These are phyloP conservation scores for Cordyceps fumosorosea DNA, from an alignment of 2,329 filamentous ascomycete genomes.

Conservation along the genomic window DNA sequence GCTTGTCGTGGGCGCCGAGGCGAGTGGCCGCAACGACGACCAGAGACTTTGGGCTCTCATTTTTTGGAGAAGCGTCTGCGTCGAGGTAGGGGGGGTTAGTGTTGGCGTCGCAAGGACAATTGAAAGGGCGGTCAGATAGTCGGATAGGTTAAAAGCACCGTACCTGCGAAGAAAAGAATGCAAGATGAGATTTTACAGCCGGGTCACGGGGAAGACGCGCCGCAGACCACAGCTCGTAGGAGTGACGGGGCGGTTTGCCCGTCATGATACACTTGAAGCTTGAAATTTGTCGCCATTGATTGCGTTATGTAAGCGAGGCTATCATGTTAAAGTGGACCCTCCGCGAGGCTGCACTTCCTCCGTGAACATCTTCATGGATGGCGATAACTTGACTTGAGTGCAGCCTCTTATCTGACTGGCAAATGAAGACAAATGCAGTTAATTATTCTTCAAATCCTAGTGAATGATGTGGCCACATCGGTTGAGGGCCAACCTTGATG, in stretches of 20 bases:
- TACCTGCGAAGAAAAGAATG: not conserved
- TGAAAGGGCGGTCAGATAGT: not conserved
- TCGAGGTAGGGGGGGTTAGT: conserved; percentile 1
- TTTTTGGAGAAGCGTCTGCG: not conserved
- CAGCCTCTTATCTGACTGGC: not conserved
- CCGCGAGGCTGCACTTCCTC: not conserved
- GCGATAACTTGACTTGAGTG: not conserved
- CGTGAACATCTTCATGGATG: not conserved
- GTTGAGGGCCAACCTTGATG: too few species aligned
- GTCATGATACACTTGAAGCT: not conserved
- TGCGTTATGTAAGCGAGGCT: conserved; percentile 14
- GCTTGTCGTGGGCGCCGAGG: conserved; percentile 23
- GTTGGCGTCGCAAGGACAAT: not conserved
- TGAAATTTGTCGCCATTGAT: conserved; percentile 12
- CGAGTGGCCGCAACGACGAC: conserved; percentile 27
- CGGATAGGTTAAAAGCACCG: not conserved
- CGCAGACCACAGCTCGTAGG: not conserved
- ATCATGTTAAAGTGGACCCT: not conserved
- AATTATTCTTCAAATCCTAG: not conserved
- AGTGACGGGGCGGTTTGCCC: not conserved
- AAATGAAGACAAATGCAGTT: not conserved
- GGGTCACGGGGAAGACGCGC: not conserved
- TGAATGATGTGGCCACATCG: not conserved
- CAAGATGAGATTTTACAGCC: not conserved
- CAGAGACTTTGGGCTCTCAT: conserved; percentile 29